phyloP scores from a whole-genome alignment of 1,284 basidiomycete genomes.

The Ustilago crameri region DNA sequence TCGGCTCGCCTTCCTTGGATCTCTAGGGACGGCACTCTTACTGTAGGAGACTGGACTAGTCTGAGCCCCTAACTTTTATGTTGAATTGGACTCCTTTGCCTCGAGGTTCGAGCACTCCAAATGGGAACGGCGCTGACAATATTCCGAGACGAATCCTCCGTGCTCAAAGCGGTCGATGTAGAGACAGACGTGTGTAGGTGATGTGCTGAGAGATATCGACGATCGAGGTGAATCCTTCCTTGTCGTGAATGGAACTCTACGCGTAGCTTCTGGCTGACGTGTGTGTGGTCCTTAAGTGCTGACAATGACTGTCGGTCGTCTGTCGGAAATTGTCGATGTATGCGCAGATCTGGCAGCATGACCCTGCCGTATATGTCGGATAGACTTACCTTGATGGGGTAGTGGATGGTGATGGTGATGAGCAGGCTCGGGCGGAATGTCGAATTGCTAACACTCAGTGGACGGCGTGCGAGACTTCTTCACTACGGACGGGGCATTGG shows the following conservation, averaged over 20 bases:
- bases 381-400: conserved; percentile 47
- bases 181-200: no score
- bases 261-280: not conserved
- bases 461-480: not conserved
- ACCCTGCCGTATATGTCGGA: conserved; percentile 19
- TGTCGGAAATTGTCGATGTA: not conserved
- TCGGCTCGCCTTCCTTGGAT: no score
- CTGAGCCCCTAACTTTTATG: no score
- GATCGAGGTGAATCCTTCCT: no score
- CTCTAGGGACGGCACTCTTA: no score
- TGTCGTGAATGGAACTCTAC: not conserved
- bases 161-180: no score
- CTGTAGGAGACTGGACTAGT: no score
- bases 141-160: no score
- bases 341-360: conserved; percentile 17
- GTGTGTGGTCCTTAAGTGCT: not conserved
- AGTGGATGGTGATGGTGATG: conserved; percentile 46
- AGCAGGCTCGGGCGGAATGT: conserved; percentile 15
- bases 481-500: not conserved
- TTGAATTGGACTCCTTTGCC: no score
- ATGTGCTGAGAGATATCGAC: no score
- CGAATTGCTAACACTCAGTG: conserved; percentile 17
- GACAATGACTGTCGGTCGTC: not conserved
- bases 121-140: no score
- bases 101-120: no score